Evolutionary conservation across 176 grass and related monocot genomes (phyloP).

Genomic region (Aegilops longissima): DNA sequence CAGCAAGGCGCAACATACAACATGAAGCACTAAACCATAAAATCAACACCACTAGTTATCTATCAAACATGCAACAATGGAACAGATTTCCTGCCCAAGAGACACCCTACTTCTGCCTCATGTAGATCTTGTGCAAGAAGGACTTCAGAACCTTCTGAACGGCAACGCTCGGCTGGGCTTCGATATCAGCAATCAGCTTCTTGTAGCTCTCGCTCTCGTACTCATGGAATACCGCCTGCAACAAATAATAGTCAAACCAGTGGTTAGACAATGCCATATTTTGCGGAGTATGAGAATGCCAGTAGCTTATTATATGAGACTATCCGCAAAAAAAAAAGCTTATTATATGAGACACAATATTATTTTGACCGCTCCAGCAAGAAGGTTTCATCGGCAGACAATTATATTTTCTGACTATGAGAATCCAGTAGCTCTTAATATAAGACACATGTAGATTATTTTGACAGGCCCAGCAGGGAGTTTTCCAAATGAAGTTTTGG

Average conservation of each 20-base stretch:
- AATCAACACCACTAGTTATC: background rate
- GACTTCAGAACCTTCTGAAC: conserved; percentile 88
- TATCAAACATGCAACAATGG: background rate
- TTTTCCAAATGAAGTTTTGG: background rate
- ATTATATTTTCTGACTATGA: background rate
- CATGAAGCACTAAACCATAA: conserved; percentile 30
- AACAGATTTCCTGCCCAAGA: conserved; percentile 3
- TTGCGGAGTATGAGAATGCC: background rate
- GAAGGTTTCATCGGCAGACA: background rate
- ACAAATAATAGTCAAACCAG: background rate
- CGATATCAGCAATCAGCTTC: conserved; percentile 67
- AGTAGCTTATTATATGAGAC: background rate
- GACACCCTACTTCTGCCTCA: conserved; percentile 69
- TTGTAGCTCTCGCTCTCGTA: conserved; percentile 74
- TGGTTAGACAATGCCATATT: background rate
- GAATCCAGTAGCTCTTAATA: background rate
- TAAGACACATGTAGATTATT: background rate
- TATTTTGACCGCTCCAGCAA: background rate
- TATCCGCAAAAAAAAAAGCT: too few species aligned
- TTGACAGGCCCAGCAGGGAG: background rate
- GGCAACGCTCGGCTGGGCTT: conserved; percentile 59
- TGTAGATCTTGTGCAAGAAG: conserved; percentile 96
- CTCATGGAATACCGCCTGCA: conserved; percentile 53
- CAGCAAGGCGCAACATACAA: conserved; percentile 31
- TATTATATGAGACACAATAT: background rate